Percentiles rank a stretch among this genome's conserved stretches.
Evolutionary conservation across 345 rosid species (phyloP).

Genomic region (Arabidopsis suecica): DNA sequence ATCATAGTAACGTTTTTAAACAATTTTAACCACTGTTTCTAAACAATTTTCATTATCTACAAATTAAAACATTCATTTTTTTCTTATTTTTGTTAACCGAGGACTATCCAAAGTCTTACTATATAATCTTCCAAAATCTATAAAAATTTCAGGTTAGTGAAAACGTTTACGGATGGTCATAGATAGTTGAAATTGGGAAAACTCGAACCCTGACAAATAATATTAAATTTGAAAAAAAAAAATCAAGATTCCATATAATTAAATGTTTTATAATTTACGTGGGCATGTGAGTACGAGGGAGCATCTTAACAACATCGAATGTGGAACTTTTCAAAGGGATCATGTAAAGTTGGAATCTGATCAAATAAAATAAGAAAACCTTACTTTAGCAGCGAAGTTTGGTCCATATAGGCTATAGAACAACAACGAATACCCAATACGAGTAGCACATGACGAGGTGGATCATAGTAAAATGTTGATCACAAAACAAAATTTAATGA

Average conservation of each 20-base stretch:
- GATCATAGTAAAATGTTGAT: slow-evolving; percentile 4
- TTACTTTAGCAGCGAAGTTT: slow-evolving; percentile 30
- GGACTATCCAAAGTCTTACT: no score
- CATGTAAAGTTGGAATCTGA: slow-evolving; percentile 40
- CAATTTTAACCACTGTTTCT: no score
- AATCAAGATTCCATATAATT: not conserved
- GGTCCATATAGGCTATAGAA: slow-evolving; percentile 8
- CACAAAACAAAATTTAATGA: not conserved
- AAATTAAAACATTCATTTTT: no score
- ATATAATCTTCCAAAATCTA: no score
- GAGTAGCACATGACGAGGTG: slow-evolving; percentile 1
- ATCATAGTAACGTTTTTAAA: no score
- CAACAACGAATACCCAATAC: slow-evolving; percentile 15
- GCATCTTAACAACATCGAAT: slow-evolving; percentile 33
- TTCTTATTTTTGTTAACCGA: no score
- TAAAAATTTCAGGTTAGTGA: no score
- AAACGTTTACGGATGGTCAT: no score
- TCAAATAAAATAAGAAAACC: slow-evolving; percentile 8
- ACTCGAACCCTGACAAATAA: not conserved
- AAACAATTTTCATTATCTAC: no score
- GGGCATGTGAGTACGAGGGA: slow-evolving; percentile 33
- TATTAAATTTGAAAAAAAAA: not conserved
- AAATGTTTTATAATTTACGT: slow-evolving; percentile 21
- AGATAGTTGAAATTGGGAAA: no score
- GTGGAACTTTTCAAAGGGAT: slow-evolving; percentile 22